Base-by-base conservation (phyloP, 805 yeast genomes). In the Suhomyces canberraensis region DNA sequence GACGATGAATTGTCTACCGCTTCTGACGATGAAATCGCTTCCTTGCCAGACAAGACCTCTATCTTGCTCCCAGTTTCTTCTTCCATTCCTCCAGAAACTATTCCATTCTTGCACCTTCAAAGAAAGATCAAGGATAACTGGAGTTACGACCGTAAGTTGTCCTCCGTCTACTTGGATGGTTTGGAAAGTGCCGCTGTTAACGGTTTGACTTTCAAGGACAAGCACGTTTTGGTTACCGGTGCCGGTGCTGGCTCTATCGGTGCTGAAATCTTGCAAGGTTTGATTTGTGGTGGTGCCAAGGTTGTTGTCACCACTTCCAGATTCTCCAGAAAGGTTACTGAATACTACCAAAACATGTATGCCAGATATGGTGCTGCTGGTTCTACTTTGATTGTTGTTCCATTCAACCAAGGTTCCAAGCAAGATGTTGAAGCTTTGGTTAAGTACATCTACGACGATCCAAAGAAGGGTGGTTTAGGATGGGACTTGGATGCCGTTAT, bases 161-260 rank as follows among this genome's bases (percentile, higher is more conserved):
- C 98, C 25, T 73, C 90, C 25, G 55, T 71, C 29, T 93, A 84
- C 69, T 77, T 93, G 61, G 90, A 88, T 59, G 95, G 93, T 41
- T 79, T 93, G 58, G 98, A 93, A 69, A 75, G 76, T 45, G 96
- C 95, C 61, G 97, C 98, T 24, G 79, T 87, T 47, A 93, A 90
- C 53, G 98, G 98, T 71, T 76, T 89, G 39, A 78, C 96, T 26
- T 93, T 81, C 73, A 80, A 82, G 61, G 87, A 80, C 61, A 93
- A 89, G 66, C 81, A 81, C 50, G 96, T 90, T 35, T 77, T 93
- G 55, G 74, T 93, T 48, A 93, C 98, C 33, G 98, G 98, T 75
- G 98, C 98, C 35, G 98, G 98, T 74, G 90, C 87, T 33, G 98
- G 98, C 37, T 93, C 98, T 35, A 93, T 93, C 58, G 98, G 98